These are phyloP conservation scores for Nicotiana benthamiana DNA, from an alignment of 257 asterid species.

Conservation along the genomic window DNA sequence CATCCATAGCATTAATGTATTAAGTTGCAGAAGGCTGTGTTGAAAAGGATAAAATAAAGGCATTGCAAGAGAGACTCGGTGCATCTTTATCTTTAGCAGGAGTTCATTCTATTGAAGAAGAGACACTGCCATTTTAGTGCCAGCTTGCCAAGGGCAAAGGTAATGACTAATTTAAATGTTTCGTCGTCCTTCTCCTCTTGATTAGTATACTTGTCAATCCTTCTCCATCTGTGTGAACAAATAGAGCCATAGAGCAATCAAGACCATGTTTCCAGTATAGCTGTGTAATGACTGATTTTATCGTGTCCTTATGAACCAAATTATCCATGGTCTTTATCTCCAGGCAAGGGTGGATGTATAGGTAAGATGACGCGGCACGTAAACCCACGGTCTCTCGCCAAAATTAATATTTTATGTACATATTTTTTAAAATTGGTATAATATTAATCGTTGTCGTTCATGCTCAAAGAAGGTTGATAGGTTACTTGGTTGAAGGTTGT, in stretches of 20 bases:
- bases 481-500: no score
- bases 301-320: neutral
- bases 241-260: neutral
- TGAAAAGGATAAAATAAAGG: neutral
- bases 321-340: neutral
- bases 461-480: no score
- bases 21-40: neutral
- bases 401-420: no score
- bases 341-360: no score
- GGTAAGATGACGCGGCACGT: neutral
- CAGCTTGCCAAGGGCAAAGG: neutral
- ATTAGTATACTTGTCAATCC: neutral
- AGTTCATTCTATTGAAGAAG: neutral
- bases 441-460: no score
- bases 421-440: no score
- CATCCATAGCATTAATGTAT: neutral
- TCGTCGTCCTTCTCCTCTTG: neutral
- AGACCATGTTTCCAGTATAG: neutral
- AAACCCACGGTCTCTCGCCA: neutral
- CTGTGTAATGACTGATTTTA: neutral
- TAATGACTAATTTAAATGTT: neutral
- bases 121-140: neutral
- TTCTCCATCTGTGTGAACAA: neutral
- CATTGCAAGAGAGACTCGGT: neutral
- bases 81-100: neutral